phyloP scores from a whole-genome alignment of 257 asterid species.

The Dorcoceras hygrometricum region DNA sequence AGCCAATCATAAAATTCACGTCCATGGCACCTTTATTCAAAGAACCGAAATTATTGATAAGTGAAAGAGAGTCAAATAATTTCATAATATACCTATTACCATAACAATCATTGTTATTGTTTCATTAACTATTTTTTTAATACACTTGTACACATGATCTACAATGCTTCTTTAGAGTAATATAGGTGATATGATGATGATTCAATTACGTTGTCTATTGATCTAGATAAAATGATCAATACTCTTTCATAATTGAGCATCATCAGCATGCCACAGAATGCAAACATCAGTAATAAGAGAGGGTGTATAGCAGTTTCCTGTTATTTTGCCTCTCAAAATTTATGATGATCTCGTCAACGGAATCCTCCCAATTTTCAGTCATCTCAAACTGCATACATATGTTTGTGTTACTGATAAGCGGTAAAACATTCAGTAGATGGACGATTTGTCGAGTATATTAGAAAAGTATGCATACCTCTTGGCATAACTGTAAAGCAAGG shows the following conservation, averaged over 20 bases:
- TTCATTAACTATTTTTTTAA: background rate
- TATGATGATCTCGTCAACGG: conserved; percentile 57
- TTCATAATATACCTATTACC: background rate
- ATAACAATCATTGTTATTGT: background rate
- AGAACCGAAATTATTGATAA: background rate
- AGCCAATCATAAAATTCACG: background rate
- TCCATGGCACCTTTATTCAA: background rate
- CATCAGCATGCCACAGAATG: background rate
- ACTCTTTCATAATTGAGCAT: background rate
- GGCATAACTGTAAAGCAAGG: conserved; percentile 79
- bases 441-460: background rate
- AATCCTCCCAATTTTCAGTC: conserved; percentile 77
- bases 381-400: conserved; percentile 52
- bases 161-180: background rate
- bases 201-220: background rate
- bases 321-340: conserved; percentile 75
- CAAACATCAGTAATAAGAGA: conserved; percentile 56
- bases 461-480: conserved; percentile 48
- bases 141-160: background rate
- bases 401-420: conserved; percentile 9
- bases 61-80: background rate
- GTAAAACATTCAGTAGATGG: background rate
- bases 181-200: too few species aligned
- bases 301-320: conserved; percentile 72
- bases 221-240: too few species aligned